A percentile compares a stretch with the other conserved stretches of the same genome.
phyloP scores from a whole-genome alignment of 495 filamentous ascomycete genomes.

The Astrothelium subdiscretum region DNA sequence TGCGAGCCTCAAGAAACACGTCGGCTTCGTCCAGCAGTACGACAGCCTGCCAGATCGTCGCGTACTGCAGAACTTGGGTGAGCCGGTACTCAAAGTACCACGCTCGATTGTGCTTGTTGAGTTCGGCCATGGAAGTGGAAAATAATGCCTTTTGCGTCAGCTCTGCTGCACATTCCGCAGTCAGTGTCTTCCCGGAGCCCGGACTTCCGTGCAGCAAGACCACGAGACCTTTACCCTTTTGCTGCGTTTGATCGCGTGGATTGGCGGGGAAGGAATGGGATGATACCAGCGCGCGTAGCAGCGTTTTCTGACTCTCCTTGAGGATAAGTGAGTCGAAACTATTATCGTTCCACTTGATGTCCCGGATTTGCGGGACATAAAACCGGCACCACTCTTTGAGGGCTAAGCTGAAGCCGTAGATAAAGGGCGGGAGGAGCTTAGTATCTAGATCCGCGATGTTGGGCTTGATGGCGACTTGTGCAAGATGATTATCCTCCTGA shows the following conservation, averaged over 20 bases:
- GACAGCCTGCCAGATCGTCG: constrained; percentile 2
- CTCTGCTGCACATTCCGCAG: constrained; percentile 44
- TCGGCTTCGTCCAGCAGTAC: constrained; percentile 11
- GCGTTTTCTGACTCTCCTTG: constrained; percentile 38
- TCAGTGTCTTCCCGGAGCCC: constrained; percentile 49
- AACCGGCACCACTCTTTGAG: constrained; percentile 1
- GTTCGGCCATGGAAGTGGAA: constrained; percentile 43
- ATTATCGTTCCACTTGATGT: constrained; percentile 34
- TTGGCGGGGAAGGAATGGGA: constrained; percentile 14
- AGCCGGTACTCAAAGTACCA: constrained; percentile 39
- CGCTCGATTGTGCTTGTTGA: constrained; percentile 37
- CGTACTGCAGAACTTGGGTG: constrained; percentile 32
- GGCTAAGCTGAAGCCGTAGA: background rate
- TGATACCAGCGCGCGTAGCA: constrained; percentile 42
- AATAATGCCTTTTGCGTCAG: constrained; percentile 40
- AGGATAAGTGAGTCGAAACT: constrained; percentile 49
- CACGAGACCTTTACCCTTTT: constrained; percentile 45
- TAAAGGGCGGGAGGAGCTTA: constrained; percentile 34
- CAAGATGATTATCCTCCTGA: constrained; percentile 21
- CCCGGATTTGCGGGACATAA: background rate
- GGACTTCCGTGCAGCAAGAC: constrained; percentile 47
- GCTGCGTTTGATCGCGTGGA: constrained; percentile 20
- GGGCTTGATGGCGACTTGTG: constrained; percentile 12
- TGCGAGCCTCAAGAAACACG: constrained; percentile 11
- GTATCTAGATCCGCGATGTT: constrained; percentile 16